Base-by-base conservation (phyloP, 139 green algal genomes). In the Volvox africanus region DNA sequence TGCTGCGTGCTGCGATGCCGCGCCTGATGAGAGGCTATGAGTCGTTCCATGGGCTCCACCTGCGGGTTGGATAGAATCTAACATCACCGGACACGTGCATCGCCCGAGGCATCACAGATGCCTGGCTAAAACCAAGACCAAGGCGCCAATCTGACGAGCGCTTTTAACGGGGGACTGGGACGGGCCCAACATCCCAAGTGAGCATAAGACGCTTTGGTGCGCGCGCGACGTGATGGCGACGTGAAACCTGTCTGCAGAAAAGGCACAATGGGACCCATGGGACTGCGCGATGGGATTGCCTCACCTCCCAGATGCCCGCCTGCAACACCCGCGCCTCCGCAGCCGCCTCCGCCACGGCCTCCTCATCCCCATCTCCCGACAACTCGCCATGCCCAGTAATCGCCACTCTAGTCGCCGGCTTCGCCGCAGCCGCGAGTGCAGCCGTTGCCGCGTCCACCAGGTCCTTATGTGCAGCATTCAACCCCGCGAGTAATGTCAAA, bases 261-360 rank as follows among this genome's bases (percentile, higher is more conserved):
- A 55, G 44, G 44, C 44, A 55, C 44, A 9, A 55, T 5, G 44
- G 44, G 44, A 9, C 44, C 44, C 44, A 55, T 55, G 44, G 44
- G 44, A 55, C 44, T 55, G 44, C 44, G 44, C 44, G 44, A 55
- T 55, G 44, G 44, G 44, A 55, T n/a, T 55, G 44, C 2, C 83
- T 30, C 69, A 89, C 85, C 85, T 89, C 28, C 85, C 85, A 89
- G 19, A 89, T 28, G 28, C 85, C 71, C 28, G 85, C n/a, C n/a
- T 21, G 22, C 69, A 89, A 28, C 85, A 82, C 85, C 0, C 68
- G 17, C 1, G 37, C 28, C 9, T 82, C 69, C 85, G 32, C 69
- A n/a, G 28, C 83, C 83, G 83, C 65, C 36, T n/a, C 67, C 35
- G 35, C 82, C 61, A 36, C 61, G 1, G 9, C 62, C 32, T 65